phyloP scores from a whole-genome alignment of 257 asterid species.

The Solanum gandarillasii region DNA sequence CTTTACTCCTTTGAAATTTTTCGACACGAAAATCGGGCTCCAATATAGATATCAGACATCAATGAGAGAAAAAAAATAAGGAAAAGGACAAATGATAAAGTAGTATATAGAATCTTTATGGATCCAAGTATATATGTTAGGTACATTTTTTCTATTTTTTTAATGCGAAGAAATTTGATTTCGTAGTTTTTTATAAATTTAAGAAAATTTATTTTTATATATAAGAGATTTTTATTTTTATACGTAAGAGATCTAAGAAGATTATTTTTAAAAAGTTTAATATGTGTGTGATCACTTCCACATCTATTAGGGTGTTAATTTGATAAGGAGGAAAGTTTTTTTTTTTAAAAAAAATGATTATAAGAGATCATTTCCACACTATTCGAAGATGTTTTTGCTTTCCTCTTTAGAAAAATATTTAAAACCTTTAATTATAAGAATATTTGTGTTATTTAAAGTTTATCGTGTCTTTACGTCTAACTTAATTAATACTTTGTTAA shows the following conservation, averaged over 20 bases:
- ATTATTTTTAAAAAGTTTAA: background rate
- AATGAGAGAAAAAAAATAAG: fast-evolving
- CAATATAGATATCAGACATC: too few species aligned
- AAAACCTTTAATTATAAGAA: background rate
- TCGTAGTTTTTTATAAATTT: background rate
- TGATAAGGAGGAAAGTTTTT: background rate
- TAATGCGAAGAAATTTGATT: too few species aligned
- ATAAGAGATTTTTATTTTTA: too few species aligned
- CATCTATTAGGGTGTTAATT: background rate
- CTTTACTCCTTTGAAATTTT: too few species aligned
- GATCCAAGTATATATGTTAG: background rate
- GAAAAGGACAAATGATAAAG: background rate
- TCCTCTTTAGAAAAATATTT: background rate
- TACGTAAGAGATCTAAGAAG: background rate
- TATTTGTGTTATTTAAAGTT: background rate
- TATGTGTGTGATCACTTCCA: background rate
- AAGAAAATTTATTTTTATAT: background rate
- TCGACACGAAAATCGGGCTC: fast-evolving
- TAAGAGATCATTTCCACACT: background rate
- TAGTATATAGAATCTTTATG: background rate
- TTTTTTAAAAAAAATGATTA: background rate
- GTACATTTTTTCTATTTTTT: background rate
- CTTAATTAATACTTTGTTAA: background rate
- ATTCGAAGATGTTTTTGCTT: background rate
- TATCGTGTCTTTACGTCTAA: background rate